These are phyloP conservation scores for Zygnema circumcarinatum DNA, from an alignment of 139 green algal genomes.

Conservation along the genomic window DNA sequence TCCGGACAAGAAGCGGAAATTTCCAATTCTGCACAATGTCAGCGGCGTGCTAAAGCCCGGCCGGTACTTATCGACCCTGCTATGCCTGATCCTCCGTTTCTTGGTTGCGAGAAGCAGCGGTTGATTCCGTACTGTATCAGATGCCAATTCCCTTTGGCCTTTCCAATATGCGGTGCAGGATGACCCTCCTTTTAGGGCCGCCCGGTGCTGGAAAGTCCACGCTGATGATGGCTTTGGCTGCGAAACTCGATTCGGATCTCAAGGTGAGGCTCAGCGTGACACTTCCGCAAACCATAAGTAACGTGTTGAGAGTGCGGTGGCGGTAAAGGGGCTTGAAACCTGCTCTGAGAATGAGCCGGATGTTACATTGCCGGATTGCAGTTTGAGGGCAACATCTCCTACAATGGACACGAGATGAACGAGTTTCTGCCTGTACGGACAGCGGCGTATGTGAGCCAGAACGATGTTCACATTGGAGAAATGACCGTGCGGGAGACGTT, in stretches of 20 bases:
- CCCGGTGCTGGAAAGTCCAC: constrained; percentile 44
- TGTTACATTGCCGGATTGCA: too few relatives aligned
- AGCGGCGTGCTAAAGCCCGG: constrained; percentile 47
- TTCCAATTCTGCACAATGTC: constrained; percentile 39
- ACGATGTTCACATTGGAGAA: constrained; percentile 54
- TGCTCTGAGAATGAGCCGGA: too few relatives aligned
- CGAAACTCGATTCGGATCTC: constrained; percentile 11
- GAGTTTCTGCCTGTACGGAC: constrained; percentile 48
- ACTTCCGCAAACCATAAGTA: too few relatives aligned
- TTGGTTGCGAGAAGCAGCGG: too few relatives aligned
- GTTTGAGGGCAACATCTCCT: constrained; percentile 26
- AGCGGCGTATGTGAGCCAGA: constrained; percentile 56
- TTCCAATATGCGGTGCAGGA: constrained; percentile 27
- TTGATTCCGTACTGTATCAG: too few relatives aligned
- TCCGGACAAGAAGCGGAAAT: not conserved
- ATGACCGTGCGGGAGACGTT: constrained; percentile 60
- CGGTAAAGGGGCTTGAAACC: too few relatives aligned
- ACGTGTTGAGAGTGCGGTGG: too few relatives aligned
- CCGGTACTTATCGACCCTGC: constrained; percentile 3
- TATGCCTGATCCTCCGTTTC: too few relatives aligned
- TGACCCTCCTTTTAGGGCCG: constrained; percentile 43
- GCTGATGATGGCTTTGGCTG: constrained; percentile 29
- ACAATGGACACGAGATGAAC: constrained; percentile 46
- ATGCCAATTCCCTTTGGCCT: too few relatives aligned
- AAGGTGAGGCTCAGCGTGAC: not conserved